Evolutionary conservation across 768 basidiomycete genomes (phyloP), one percentile per base, ranked within the genome.

Genomic region (Boletus edulis): DNA sequence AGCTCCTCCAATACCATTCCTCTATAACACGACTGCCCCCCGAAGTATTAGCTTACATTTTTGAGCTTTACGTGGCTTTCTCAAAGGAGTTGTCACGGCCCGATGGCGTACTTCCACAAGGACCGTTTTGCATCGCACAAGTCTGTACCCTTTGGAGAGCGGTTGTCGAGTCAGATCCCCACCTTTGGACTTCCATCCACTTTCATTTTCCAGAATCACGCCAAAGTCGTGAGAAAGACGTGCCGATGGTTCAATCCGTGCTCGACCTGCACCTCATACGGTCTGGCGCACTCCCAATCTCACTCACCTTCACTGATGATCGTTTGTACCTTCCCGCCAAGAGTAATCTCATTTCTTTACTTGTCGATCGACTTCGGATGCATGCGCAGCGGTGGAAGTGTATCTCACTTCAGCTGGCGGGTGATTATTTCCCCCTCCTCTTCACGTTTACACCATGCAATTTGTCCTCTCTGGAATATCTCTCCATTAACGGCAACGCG

Each of bases 1-100:
- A 3, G 2, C 46, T 29, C 11, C 1, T 22, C 17, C 32, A 14
- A 9, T 20, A 14, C 34, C 18, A 8, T 32, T 52, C 57, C 14
- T 57, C 57, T 10, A 38, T 59, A 34, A 54, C 54, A 14, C 51
- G 47, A 14, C 43, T 59, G 18, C 64, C 57, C n/a, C 39, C 57
- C 6, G 60, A 83, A 71, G 67, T 81, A 78, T 52, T 76, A 24
- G 32, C 37, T 9, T n/a, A 40, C 12, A 48, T 63, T 7, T 63
- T 61, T 29, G 52, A 56, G 27, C 10, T 59, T 17, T 56, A 22
- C 42, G 22, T 58, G 15, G 22, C 3, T 34, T 15, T 6, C 24
- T 27, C 38, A 20, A 31, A 14, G 29, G 39, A 35, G 18, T 32
- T 9, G 13, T 17, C 20, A 34, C 12, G 13, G 5, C 10, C 22